Evolutionary conservation across 108 stramenopile species (phyloP), one percentile per base, ranked within the genome.

Genomic region (Skeletonema marinoi): DNA sequence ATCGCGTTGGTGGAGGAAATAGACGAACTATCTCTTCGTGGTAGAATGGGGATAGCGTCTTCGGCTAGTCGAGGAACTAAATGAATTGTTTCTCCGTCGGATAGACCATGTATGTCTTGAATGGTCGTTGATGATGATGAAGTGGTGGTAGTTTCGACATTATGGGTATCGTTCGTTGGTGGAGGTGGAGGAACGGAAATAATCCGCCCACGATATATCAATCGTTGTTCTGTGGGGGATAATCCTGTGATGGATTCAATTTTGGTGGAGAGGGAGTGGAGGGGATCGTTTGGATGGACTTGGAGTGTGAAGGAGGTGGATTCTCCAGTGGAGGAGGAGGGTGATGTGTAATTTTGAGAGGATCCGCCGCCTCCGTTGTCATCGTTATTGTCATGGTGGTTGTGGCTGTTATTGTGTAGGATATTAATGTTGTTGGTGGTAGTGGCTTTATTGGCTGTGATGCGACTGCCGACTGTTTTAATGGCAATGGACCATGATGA

Each of bases 21-120:
- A 1, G 33, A 4, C 33, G 39, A 41, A 41, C 2, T 25, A 25
- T 25, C 25, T 25, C 25, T 25, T 25, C 25, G 25, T 25, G 25
- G 0, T 25, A 0, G 25, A 25, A 25, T 7, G 62, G 14, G 8
- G 67, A 11, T 44, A 25, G 9, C 30, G 60, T 2, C 21, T 19
- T 62, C 35, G 2, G 74, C 77, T 19, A 85, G 81, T 38, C 87
- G 85, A 21, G 88, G 90, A 6, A 96, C 92, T 44, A 94, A 73
- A 82, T 96, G 96, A 66, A 96, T 93, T 0, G 96, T 94, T 16
- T 96, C 93, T 66, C 91, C 89, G 79, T 94, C 92, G 11, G 68
- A 74, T 35, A 96, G 63, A 11, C 96, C 96, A 16, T 50, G 80
- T 65, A 96, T 92, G 68, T 94, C 93, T 38, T 87, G 71, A 32